Percentiles rank a stretch among this genome's conserved stretches.
phyloP scores from a whole-genome alignment of 2,329 filamentous ascomycete genomes.

The Penicillium sp. region DNA sequence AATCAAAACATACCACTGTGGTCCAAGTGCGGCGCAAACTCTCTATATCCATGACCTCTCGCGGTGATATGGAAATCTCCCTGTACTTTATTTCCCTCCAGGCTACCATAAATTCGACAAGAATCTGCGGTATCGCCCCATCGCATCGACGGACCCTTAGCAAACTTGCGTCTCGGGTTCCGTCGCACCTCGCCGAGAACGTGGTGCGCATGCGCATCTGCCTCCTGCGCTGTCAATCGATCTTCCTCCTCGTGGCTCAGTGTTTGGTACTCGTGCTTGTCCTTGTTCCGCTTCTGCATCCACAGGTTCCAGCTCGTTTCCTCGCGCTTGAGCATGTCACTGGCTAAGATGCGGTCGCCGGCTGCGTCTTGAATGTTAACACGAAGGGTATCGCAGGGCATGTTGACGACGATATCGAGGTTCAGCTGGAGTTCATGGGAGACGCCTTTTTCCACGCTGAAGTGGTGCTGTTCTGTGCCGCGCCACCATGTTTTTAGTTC shows the following conservation, averaged over 20 bases:
- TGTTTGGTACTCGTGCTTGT: constrained; percentile 56
- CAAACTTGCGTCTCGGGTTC: constrained; percentile 64
- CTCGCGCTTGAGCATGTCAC: constrained; percentile 70
- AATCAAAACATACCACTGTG: constrained; percentile 64
- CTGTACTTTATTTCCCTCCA: constrained; percentile 95
- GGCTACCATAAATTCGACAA: constrained; percentile 84
- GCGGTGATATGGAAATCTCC: constrained; percentile 98
- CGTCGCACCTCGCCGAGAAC: constrained; percentile 74
- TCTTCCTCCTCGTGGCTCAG: constrained; percentile 65
- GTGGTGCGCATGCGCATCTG: constrained; percentile 86
- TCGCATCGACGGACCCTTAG: constrained; percentile 71
- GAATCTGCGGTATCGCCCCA: constrained; percentile 63
- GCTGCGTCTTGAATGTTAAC: constrained; percentile 96
- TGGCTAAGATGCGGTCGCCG: constrained; percentile 87
- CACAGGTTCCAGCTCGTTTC: constrained; percentile 80
- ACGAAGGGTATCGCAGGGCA: constrained; percentile 86
- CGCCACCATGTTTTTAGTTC: constrained; percentile 82
- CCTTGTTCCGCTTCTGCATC: constrained; percentile 66
- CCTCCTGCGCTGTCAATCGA: constrained; percentile 50
- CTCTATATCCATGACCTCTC: constrained; percentile 89
- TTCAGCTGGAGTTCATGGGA: constrained; percentile 90
- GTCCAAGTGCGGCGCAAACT: constrained; percentile 76
- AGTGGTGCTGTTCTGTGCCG: constrained; percentile 82
- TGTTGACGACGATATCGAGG: constrained; percentile 85
- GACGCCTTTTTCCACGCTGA: constrained; percentile 89